Evolutionary conservation across 129 eudicot genomes (phyloP), one percentile per base, ranked within the genome.

Genomic region (Erigeron canadensis): DNA sequence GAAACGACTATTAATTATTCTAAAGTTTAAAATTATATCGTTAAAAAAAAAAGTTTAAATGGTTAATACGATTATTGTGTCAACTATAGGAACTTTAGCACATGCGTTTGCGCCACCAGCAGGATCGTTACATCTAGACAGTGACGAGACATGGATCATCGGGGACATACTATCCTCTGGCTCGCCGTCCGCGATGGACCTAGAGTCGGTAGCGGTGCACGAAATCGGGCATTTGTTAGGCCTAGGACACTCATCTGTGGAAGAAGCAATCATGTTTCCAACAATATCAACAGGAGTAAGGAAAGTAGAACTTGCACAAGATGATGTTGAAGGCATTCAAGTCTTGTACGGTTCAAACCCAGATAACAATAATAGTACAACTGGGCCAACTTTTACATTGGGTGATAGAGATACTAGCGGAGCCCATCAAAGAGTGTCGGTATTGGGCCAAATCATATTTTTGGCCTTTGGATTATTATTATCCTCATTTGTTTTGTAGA

Each of bases 171-270:
- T 67, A 6, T 58, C 63, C 3, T 67, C 84, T 4, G 65, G 81
- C 42, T 67, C 84, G 1, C 16, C 50, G 3, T n/a, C 86, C 12
- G 90, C 89, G 10, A 84, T 91, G 71, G 97, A 91, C 66, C 72
- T 91, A 65, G 89, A 85, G 23, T 83, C 95, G 0, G 95, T 88
- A 11, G 95, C 87, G 44, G 95, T 87, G 19, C 97, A 89, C 21
- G 96, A 89, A 67, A 86, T 89, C 23, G 97, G 97, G 22, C 95
- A 87, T 63, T 53, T 87, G 28, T 43, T 90, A 62, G 97, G 97
- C 4, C 58, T 90, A 23, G 95, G 90, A 0, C 96, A 90, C 53
- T 82, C 91, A 12, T 81, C 90, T 3, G 75, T 81, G 2, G 89
- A 81, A 23, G 83, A 76, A 0, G 79, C 96, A 9, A 78, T 86